phyloP scores from a whole-genome alignment of 345 rosid species.

The Luvunga scandens region DNA sequence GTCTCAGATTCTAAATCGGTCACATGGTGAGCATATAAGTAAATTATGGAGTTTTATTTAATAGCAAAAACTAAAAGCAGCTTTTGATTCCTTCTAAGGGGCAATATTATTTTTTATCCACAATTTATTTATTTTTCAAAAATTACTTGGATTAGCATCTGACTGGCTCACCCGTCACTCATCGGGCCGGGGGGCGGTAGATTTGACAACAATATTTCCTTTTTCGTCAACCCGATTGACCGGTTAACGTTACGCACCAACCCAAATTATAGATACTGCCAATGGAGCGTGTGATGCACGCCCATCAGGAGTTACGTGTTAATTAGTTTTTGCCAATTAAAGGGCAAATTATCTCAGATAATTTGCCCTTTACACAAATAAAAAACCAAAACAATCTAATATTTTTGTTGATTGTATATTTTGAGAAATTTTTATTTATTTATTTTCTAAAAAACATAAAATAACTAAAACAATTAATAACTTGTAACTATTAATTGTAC shows the following conservation, averaged over 20 bases:
- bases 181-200: no score
- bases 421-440: no score
- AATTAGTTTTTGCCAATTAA: no score
- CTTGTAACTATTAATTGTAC: no score
- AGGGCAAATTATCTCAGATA: neutral
- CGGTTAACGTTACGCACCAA: neutral
- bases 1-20: neutral
- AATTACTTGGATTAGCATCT: no score
- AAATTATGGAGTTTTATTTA: neutral
- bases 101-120: neutral
- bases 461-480: no score
- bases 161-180: no score
- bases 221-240: neutral
- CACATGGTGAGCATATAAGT: neutral
- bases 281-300: conserved; percentile 15
- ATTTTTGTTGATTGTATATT: no score
- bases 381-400: no score
- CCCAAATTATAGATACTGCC: neutral
- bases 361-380: no score
- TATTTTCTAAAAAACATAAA: no score
- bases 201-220: neutral
- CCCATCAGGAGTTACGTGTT: neutral
- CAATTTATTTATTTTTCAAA: no score
- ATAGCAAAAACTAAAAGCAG: neutral
- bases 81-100: neutral